A percentile compares a stretch with the other conserved stretches of the same genome.
Conservation (phyloP, 2,329 filamentous ascomycete genomes). For the Fonsecaea multimorphosa region DNA sequence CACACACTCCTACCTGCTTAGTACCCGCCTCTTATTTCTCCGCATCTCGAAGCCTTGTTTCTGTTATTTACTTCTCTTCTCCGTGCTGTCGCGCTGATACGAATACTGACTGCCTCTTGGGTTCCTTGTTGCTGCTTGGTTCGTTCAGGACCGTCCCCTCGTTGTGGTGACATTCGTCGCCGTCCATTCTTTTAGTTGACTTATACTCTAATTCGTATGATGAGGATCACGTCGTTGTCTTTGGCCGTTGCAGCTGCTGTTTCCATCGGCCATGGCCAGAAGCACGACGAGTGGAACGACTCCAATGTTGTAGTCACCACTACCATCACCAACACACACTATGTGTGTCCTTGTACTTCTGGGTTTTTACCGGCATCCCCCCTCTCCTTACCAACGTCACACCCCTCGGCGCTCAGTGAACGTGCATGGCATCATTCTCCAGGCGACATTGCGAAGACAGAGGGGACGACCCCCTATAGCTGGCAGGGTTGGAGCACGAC, state of each 20-base stretch:
- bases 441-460: not conserved
- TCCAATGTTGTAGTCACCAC: constrained; percentile 10
- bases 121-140: not conserved
- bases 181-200: constrained; percentile 7
- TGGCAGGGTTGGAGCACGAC: not conserved
- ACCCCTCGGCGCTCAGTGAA: not conserved
- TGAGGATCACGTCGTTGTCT: not conserved
- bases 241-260: not conserved
- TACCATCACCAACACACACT: constrained; percentile 9
- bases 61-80: not conserved
- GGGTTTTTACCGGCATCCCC: not conserved
- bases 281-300: not conserved
- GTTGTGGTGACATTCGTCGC: constrained; percentile 12
- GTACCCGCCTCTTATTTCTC: not conserved
- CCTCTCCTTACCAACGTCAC: not conserved
- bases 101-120: not conserved
- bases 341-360: constrained; percentile 14
- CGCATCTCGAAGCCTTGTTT: not conserved
- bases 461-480: not conserved
- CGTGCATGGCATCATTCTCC: not conserved
- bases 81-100: too few species aligned
- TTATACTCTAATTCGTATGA: not conserved
- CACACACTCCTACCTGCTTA: too few species aligned
- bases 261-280: not conserved
- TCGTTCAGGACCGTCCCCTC: constrained; percentile 4